phyloP scores from a whole-genome alignment of 1,284 basidiomycete species.

The Phenoliferia sp. region DNA sequence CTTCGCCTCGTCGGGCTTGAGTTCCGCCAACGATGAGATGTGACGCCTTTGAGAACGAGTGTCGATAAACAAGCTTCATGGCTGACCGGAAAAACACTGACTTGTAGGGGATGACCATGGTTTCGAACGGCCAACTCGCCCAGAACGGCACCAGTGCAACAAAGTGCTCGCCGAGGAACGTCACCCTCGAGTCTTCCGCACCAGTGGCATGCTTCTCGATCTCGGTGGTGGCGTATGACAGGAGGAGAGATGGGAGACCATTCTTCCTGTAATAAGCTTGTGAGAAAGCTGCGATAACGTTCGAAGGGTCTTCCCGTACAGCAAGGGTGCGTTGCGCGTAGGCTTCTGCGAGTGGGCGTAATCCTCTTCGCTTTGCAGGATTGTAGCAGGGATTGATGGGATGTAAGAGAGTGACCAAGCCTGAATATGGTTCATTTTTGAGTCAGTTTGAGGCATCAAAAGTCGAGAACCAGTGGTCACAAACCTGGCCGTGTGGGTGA shows the following conservation, averaged over 20 bases:
- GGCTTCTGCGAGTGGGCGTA: constrained; percentile 45
- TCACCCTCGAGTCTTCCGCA: constrained; percentile 49
- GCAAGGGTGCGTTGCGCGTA: constrained; percentile 5
- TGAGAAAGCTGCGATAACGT: neutral
- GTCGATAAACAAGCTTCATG: neutral
- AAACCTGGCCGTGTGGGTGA: constrained; percentile 86
- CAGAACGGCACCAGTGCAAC: constrained; percentile 89
- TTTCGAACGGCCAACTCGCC: constrained; percentile 94
- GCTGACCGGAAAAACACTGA: neutral
- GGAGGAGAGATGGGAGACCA: constrained; percentile 67
- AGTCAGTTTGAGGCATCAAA: neutral
- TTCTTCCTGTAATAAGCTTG: constrained; percentile 48
- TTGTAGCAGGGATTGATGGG: constrained; percentile 47
- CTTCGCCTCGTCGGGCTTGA: constrained; percentile 57
- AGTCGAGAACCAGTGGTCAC: constrained; percentile 1
- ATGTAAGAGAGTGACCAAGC: constrained; percentile 55
- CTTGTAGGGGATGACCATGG: constrained; percentile 69
- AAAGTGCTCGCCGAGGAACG: constrained; percentile 70
- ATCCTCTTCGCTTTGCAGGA: constrained; percentile 48
- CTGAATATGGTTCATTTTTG: constrained; percentile 10
- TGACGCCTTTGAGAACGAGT: constrained; percentile 58
- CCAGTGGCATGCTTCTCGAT: constrained; percentile 46
- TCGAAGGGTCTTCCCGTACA: constrained; percentile 17
- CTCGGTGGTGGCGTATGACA: constrained; percentile 78
- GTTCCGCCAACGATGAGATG: constrained; percentile 61